A percentile compares a stretch with the other conserved stretches of the same genome.
phyloP scores from a whole-genome alignment of 495 filamentous ascomycete species.

The Aspergillus homomorphus region DNA sequence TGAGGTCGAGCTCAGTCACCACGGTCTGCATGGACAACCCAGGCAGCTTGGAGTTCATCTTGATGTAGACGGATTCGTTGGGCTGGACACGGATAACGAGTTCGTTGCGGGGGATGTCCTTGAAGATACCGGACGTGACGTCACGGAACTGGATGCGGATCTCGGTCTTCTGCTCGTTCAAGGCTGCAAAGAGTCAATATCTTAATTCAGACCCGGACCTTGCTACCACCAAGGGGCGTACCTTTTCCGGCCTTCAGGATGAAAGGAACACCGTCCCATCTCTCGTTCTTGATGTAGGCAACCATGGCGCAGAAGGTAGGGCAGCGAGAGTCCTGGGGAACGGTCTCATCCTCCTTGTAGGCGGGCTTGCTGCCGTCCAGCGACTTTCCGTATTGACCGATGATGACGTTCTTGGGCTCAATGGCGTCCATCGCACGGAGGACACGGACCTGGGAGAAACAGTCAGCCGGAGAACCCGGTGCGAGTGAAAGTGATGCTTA shows the following conservation, averaged over 20 bases:
- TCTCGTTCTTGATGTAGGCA: conserved; percentile 98
- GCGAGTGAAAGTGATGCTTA: conserved; percentile 26
- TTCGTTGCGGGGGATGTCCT: conserved; percentile 99
- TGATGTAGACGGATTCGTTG: conserved; percentile 99
- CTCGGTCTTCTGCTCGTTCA: conserved; percentile 99
- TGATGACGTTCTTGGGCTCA: conserved; percentile 99
- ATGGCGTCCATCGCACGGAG: conserved; percentile 90
- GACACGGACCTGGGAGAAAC: conserved; percentile 61
- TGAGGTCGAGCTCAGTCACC: conserved; percentile 96
- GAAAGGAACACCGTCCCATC: conserved; percentile 99
- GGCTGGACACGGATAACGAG: conserved; percentile 99
- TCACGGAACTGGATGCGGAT: conserved; percentile 99
- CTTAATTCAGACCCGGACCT: background rate
- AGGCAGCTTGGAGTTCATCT: conserved; percentile 99
- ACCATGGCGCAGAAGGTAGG: conserved; percentile 98
- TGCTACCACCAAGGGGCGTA: conserved; percentile 23
- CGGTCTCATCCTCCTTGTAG: conserved; percentile 98
- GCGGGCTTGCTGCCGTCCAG: conserved; percentile 95
- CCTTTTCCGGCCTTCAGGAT: conserved; percentile 98
- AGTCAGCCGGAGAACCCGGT: background rate
- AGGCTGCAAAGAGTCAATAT: conserved; percentile 46
- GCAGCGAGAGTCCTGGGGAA: conserved; percentile 95
- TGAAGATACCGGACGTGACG: conserved; percentile 98
- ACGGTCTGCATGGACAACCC: conserved; percentile 99
- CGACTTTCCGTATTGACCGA: conserved; percentile 96